Evolutionary conservation across 441 rosid genomes (phyloP).

Genomic region (Bocquillonia castaneifolia): DNA sequence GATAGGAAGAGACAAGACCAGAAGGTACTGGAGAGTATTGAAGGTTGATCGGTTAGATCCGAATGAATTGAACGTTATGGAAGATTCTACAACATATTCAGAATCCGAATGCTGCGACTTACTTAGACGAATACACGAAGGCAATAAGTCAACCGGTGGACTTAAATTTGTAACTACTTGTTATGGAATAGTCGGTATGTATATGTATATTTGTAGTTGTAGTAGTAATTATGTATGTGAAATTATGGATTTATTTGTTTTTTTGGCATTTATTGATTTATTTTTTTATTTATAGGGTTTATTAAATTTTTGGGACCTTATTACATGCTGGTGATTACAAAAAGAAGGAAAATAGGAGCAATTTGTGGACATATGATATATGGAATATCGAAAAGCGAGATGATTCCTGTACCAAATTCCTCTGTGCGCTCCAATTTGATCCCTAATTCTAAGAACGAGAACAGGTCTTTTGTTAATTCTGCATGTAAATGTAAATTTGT

Average conservation of each 20-base stretch:
- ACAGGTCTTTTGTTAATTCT: slow-evolving; percentile 59
- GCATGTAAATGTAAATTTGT: slow-evolving; percentile 31
- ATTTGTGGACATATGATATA: slow-evolving; percentile 80
- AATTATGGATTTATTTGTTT: slow-evolving; percentile 4
- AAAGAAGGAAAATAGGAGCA: slow-evolving; percentile 78
- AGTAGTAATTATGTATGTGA: background rate
- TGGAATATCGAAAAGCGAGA: slow-evolving; percentile 68
- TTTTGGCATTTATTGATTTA: background rate
- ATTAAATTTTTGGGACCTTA: slow-evolving; percentile 91
- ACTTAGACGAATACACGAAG: slow-evolving; percentile 79
- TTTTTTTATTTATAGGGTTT: slow-evolving; percentile 48
- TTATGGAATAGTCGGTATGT: slow-evolving; percentile 85
- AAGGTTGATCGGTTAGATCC: slow-evolving; percentile 80
- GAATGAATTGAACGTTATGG: slow-evolving; percentile 60
- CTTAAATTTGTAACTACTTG: slow-evolving; percentile 73
- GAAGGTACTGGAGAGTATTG: slow-evolving; percentile 73
- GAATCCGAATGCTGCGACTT: slow-evolving; percentile 71
- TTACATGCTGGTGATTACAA: slow-evolving; percentile 89
- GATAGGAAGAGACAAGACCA: slow-evolving; percentile 84
- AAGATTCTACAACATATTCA: slow-evolving; percentile 62
- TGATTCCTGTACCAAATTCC: slow-evolving; percentile 70
- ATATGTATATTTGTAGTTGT: slow-evolving; percentile 1
- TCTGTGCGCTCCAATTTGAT: slow-evolving; percentile 39
- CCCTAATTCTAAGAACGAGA: slow-evolving; percentile 63
- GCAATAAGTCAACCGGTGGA: slow-evolving; percentile 82